Conservation (phyloP, 768 basidiomycete genomes). For the Atractiella rhizophila region DNA sequence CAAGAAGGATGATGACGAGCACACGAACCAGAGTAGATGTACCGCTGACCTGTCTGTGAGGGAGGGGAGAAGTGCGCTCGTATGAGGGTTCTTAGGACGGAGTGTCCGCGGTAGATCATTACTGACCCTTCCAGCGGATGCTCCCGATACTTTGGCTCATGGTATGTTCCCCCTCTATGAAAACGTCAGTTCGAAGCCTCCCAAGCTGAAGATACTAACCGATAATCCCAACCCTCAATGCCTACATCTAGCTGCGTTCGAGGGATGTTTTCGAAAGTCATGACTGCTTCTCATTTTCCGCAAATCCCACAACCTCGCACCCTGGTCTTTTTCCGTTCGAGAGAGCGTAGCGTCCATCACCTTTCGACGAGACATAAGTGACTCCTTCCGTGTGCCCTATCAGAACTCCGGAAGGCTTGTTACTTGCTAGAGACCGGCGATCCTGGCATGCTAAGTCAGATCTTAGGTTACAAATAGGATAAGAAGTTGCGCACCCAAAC, state of each 20-base stretch:
- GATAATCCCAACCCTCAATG: slow-evolving; percentile 45
- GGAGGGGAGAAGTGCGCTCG: slow-evolving; percentile 86
- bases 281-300: slow-evolving; percentile 64
- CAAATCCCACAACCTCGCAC: slow-evolving; percentile 66
- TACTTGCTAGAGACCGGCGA: neutral
- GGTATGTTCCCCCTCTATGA: slow-evolving; percentile 25
- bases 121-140: slow-evolving; percentile 81
- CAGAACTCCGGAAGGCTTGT: slow-evolving; percentile 29
- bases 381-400: slow-evolving; percentile 92
- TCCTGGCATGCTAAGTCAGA: slow-evolving; percentile 30
- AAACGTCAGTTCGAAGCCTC: slow-evolving; percentile 1
- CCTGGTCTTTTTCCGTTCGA: slow-evolving; percentile 82
- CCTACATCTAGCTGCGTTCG: slow-evolving; percentile 26
- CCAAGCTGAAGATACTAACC: slow-evolving; percentile 30
- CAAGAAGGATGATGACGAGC: too few relatives aligned
- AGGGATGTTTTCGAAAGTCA: slow-evolving; percentile 23
- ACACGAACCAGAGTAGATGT: slow-evolving; percentile 82
- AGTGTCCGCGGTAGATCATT: slow-evolving; percentile 83
- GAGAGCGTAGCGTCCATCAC: slow-evolving; percentile 81
- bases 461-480: slow-evolving; percentile 37
- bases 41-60: slow-evolving; percentile 67
- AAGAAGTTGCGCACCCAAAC: slow-evolving; percentile 50
- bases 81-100: slow-evolving; percentile 70
- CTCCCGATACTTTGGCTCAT: slow-evolving; percentile 33
- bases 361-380: slow-evolving; percentile 80